Conservation (phyloP, 2,329 filamentous ascomycete species). For the Aspergillus awamori region DNA sequence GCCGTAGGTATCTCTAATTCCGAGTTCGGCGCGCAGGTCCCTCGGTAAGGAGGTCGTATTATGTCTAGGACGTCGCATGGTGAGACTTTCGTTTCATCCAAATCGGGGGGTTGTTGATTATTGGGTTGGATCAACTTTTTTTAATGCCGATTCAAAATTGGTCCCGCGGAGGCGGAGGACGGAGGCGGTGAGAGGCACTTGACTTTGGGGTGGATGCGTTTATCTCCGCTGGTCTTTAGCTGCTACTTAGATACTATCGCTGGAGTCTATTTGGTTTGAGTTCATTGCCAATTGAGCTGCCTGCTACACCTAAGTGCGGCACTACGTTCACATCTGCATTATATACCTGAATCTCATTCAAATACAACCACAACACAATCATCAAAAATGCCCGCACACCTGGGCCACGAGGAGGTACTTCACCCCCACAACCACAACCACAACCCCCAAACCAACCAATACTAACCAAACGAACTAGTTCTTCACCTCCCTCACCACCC, state of each 20-base stretch:
- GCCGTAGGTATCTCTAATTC: constrained; percentile 41
- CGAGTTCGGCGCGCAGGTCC: constrained; percentile 44
- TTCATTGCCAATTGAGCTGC: too few species aligned
- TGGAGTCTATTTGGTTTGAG: too few species aligned
- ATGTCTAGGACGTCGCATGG: constrained; percentile 41
- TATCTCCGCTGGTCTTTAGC: too few species aligned
- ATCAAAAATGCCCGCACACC: constrained; percentile 37
- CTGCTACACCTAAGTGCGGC: too few species aligned
- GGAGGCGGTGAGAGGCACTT: constrained; percentile 24
- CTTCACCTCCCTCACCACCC: constrained; percentile 44
- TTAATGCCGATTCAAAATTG: constrained; percentile 24
- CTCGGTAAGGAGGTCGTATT: constrained; percentile 48
- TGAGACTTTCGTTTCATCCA: background rate
- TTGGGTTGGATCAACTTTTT: constrained; percentile 21
- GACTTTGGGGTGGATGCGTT: background rate
- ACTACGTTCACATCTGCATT: background rate
- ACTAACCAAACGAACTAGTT: constrained; percentile 36
- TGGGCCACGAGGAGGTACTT: constrained; percentile 48
- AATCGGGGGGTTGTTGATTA: background rate
- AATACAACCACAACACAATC: background rate
- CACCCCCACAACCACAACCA: background rate
- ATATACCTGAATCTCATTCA: background rate
- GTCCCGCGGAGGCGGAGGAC: constrained; percentile 27
- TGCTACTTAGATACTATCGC: too few species aligned
- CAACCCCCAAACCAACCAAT: background rate